Evolutionary conservation across 2,329 filamentous ascomycete species (phyloP).

Genomic region (Fusarium burgessii): DNA sequence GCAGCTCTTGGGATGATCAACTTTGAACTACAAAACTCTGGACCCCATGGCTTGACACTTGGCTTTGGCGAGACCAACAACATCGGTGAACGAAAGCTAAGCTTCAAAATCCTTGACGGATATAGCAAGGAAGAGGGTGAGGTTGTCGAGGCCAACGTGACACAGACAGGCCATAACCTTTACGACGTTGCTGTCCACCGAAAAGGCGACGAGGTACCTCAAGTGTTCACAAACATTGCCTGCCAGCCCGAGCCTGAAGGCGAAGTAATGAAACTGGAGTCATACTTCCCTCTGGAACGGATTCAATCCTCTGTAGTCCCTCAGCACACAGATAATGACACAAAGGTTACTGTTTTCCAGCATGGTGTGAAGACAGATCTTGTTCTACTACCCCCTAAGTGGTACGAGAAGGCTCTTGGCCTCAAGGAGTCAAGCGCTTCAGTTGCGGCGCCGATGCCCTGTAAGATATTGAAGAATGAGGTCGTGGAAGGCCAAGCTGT

Average conservation of each 20-base stretch:
- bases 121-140: conserved; percentile 73
- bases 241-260: conserved; percentile 52
- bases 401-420: conserved; percentile 90
- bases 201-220: conserved; percentile 53
- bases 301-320: conserved; percentile 82
- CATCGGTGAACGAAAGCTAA: conserved; percentile 60
- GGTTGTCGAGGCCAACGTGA: conserved; percentile 65
- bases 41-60: conserved; percentile 63
- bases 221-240: conserved; percentile 60
- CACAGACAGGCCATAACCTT: conserved; percentile 60
- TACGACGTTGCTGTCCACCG: conserved; percentile 62
- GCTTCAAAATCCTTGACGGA: conserved; percentile 69
- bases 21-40: conserved; percentile 56
- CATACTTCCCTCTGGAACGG: conserved; percentile 84
- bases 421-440: conserved; percentile 83
- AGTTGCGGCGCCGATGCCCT: conserved; percentile 95
- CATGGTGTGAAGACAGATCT: conserved; percentile 70
- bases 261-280: conserved; percentile 50
- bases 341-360: conserved; percentile 83
- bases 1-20: conserved; percentile 82
- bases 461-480: conserved; percentile 92
- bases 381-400: conserved; percentile 72
- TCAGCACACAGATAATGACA: conserved; percentile 63
- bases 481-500: conserved; percentile 85
- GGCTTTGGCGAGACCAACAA: conserved; percentile 64